Evolutionary conservation across 306 rosid genomes (phyloP).

Genomic region (Nissolia schottii): DNA sequence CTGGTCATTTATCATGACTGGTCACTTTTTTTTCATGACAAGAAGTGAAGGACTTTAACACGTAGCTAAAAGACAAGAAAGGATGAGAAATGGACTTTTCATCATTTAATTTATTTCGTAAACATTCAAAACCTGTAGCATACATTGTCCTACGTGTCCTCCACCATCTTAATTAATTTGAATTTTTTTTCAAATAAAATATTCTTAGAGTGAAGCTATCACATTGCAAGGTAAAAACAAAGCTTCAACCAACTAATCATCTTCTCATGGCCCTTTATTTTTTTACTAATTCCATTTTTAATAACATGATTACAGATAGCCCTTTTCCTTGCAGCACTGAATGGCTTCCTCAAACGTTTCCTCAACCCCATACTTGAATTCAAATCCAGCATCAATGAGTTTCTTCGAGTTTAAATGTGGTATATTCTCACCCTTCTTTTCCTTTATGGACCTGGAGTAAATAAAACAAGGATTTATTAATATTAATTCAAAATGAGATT

Average conservation of each 20-base stretch:
- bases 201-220: too few species aligned
- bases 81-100: not conserved
- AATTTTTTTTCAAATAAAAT: not conserved
- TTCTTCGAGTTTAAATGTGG: slow-evolving; percentile 37
- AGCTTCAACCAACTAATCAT: not conserved
- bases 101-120: not conserved
- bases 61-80: not conserved
- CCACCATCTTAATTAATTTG: too few species aligned
- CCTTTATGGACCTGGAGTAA: slow-evolving; percentile 23
- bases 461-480: too few species aligned
- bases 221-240: not conserved
- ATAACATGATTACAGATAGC: not conserved
- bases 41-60: not conserved
- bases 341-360: slow-evolving; percentile 36
- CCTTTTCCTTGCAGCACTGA: slow-evolving; percentile 37
- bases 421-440: not conserved
- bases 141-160: not conserved
- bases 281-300: not conserved
- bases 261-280: not conserved
- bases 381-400: slow-evolving; percentile 40
- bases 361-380: slow-evolving; percentile 31
- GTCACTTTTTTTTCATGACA: not conserved
- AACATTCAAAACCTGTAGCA: not conserved
- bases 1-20: not conserved
- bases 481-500: not conserved